phyloP scores from a whole-genome alignment of 2,329 filamentous ascomycete species.

The Fusarium citri region DNA sequence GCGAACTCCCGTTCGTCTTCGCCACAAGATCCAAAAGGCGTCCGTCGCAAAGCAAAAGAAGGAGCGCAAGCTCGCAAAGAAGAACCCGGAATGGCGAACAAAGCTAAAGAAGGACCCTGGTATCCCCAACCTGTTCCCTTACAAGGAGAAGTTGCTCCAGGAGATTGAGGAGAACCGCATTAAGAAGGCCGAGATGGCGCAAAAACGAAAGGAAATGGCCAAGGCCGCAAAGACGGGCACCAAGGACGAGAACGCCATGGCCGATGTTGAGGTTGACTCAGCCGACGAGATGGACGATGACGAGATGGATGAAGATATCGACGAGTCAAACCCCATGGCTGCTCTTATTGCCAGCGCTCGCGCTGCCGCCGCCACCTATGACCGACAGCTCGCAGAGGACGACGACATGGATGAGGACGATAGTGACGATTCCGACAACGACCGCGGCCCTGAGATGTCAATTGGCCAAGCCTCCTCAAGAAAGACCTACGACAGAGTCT shows the following conservation, averaged over 20 bases:
- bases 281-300: slow-evolving; percentile 64
- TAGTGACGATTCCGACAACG: slow-evolving; percentile 61
- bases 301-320: slow-evolving; percentile 67
- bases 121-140: slow-evolving; percentile 96
- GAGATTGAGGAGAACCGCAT: slow-evolving; percentile 92
- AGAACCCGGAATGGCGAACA: slow-evolving; percentile 97
- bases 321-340: slow-evolving; percentile 87
- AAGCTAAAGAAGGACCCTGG: slow-evolving; percentile 97
- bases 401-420: slow-evolving; percentile 65
- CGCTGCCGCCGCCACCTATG: slow-evolving; percentile 80
- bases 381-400: slow-evolving; percentile 71
- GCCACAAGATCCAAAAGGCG: slow-evolving; percentile 96
- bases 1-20: slow-evolving; percentile 86
- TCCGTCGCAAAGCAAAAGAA: slow-evolving; percentile 92
- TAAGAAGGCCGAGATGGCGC: slow-evolving; percentile 82
- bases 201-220: slow-evolving; percentile 76
- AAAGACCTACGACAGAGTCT: slow-evolving; percentile 93
- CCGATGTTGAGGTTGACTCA: slow-evolving; percentile 60
- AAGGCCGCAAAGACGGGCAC: slow-evolving; percentile 72
- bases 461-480: slow-evolving; percentile 73
- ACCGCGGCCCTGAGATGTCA: slow-evolving; percentile 65
- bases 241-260: slow-evolving; percentile 59
- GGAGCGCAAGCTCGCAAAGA: slow-evolving; percentile 87
- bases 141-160: slow-evolving; percentile 93
- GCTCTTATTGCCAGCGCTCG: slow-evolving; percentile 88